Evolutionary conservation across 2,329 filamentous ascomycete species (phyloP).

Genomic region (Seiridium unicorne): DNA sequence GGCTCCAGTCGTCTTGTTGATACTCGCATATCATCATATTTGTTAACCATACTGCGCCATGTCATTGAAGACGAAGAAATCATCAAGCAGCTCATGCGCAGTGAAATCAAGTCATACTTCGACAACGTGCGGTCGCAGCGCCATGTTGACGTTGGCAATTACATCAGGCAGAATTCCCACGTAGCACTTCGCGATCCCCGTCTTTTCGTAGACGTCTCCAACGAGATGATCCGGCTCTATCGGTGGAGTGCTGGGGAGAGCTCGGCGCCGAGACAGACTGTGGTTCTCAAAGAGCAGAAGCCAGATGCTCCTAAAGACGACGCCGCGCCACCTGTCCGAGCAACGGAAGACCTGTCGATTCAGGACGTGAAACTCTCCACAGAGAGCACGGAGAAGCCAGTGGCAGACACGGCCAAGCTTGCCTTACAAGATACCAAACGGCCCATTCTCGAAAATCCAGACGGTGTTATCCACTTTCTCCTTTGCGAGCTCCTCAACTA

Average conservation of each 20-base stretch:
- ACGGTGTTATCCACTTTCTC: conserved; percentile 93
- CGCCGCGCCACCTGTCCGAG: conserved; percentile 43
- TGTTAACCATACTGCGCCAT: conserved; percentile 86
- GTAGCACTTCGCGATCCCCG: conserved; percentile 79
- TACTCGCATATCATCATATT: conserved; percentile 53
- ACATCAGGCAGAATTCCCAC: conserved; percentile 74
- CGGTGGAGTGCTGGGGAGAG: conserved; percentile 49
- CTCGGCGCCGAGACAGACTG: conserved; percentile 25
- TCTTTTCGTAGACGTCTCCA: conserved; percentile 83
- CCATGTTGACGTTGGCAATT: conserved; percentile 67
- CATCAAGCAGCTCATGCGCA: conserved; percentile 86
- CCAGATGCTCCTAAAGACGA: conserved; percentile 33
- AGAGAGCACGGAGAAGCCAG: conserved; percentile 57
- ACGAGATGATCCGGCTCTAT: conserved; percentile 76
- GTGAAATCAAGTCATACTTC: conserved; percentile 80
- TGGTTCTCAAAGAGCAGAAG: conserved; percentile 40
- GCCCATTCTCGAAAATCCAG: conserved; percentile 85
- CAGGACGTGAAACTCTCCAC: conserved; percentile 60
- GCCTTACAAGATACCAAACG: conserved; percentile 66
- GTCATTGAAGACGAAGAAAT: conserved; percentile 92
- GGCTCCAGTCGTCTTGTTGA: conserved; percentile 71
- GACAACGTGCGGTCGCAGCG: conserved; percentile 54
- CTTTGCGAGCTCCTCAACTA: conserved; percentile 90
- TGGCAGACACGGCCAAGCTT: conserved; percentile 63
- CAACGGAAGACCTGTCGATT: conserved; percentile 44